These are phyloP conservation scores for Penicillium antarcticum DNA, from an alignment of 495 filamentous ascomycete genomes.

Conservation along the genomic window DNA sequence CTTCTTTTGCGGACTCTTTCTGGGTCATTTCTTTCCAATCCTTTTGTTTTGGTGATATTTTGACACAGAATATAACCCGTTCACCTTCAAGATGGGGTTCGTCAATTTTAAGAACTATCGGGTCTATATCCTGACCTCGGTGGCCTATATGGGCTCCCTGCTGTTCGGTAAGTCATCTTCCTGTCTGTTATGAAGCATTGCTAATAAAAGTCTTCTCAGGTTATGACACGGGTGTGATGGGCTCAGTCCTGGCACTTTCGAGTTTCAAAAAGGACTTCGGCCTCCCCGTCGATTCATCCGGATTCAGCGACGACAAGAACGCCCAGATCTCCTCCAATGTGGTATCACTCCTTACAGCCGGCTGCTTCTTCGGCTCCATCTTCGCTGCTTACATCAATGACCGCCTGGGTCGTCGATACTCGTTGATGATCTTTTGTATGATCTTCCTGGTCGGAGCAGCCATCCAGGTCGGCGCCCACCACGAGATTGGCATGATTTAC, in stretches of 20 bases:
- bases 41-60: not conserved
- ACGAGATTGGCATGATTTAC: slow-evolving; percentile 34
- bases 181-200: not conserved
- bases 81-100: slow-evolving; percentile 25
- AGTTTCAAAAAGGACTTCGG: slow-evolving; percentile 57
- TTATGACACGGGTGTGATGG: slow-evolving; percentile 60
- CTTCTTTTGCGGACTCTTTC: not conserved
- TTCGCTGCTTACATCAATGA: slow-evolving; percentile 56
- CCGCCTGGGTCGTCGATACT: slow-evolving; percentile 55
- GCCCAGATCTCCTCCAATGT: slow-evolving; percentile 52
- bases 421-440: slow-evolving; percentile 50
- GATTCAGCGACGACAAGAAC: slow-evolving; percentile 34
- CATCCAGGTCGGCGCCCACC: slow-evolving; percentile 51
- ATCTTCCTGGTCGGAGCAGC: slow-evolving; percentile 65
- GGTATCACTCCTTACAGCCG: slow-evolving; percentile 60
- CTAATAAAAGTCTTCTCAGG: slow-evolving; percentile 16
- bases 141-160: slow-evolving; percentile 52
- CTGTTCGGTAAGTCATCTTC: slow-evolving; percentile 41
- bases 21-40: not conserved
- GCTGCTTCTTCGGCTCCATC: slow-evolving; percentile 66
- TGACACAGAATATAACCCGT: not conserved
- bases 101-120: slow-evolving; percentile 45
- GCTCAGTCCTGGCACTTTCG: slow-evolving; percentile 50
- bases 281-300: slow-evolving; percentile 27
- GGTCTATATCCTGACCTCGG: slow-evolving; percentile 51